phyloP scores from a whole-genome alignment of 2,329 filamentous ascomycete genomes.

The Curvularia hawaiiensis region DNA sequence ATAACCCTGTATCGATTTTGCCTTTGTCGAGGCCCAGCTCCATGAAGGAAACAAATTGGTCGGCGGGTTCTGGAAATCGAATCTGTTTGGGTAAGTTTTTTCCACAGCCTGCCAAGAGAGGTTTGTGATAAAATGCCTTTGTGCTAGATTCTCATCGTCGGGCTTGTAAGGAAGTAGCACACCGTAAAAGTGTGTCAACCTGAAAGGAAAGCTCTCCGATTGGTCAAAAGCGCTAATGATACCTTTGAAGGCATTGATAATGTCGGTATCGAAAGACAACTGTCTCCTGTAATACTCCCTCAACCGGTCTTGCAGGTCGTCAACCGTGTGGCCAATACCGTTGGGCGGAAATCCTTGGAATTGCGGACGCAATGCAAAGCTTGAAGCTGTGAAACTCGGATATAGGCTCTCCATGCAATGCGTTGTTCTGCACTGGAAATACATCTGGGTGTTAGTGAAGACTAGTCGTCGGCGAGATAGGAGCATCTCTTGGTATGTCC shows the following conservation, averaged over 20 bases:
- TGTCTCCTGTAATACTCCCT: neutral
- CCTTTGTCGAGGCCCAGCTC: conserved; percentile 1
- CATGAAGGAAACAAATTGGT: neutral
- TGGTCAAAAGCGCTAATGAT: neutral
- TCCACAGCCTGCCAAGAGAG: neutral
- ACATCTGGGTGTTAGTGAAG: conserved; percentile 7
- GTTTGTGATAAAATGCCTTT: neutral
- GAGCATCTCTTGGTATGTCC: conserved; percentile 12
- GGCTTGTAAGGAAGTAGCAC: neutral
- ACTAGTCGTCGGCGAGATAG: conserved; percentile 6
- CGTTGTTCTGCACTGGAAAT: conserved; percentile 2
- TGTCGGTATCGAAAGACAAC: neutral
- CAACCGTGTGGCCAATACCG: neutral
- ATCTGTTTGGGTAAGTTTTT: neutral
- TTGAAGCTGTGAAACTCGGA: neutral
- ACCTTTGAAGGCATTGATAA: neutral
- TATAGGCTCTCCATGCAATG: neutral
- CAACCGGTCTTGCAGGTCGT: neutral
- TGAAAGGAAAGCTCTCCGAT: neutral
- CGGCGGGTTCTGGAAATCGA: neutral
- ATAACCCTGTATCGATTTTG: neutral
- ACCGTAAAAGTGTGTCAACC: neutral
- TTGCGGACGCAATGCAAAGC: accelerated
- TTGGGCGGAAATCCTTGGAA: neutral
- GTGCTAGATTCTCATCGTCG: neutral